Evolutionary conservation across 352 stramenopile genomes (phyloP), one percentile per base, ranked within the genome.

Genomic region (Phytophthora podocarpi): DNA sequence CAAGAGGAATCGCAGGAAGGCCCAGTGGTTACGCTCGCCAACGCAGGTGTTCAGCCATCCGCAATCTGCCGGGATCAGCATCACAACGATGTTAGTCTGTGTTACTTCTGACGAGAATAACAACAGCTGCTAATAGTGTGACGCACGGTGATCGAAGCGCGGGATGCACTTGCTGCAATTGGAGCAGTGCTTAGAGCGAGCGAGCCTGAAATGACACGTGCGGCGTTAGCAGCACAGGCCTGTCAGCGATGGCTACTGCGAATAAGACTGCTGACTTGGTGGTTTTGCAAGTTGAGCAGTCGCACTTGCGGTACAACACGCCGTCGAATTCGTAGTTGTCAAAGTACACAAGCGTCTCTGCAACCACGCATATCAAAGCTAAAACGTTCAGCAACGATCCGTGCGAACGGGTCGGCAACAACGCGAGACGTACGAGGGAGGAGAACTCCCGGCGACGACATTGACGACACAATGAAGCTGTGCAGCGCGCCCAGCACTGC

Each of bases 31-130:
- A 12, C 64, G 59, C 54, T 91, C 82, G 13, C 82, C 82, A 36
- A 91, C 70, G 62, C 82, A 91, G 11, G 67, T 49, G 55, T 91
- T 89, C 21, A 91, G 65, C 79, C 79, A 91, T 8, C 82, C 68
- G 16, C 76, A 87, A 49, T 85, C 68, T 81, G 46, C 3, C 26
- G 26, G 9, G 3, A 20, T 28, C 13, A 45, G 3, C 5, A 46
- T n/a, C n/a, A n/a, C 16, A 21, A 43, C 24, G 54, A 32, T 45
- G 21, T 42, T 47, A 58, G n/a, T n/a, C n/a, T n/a, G n/a, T n/a
- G n/a, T n/a, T n/a, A n/a, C n/a, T n/a, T n/a, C n/a, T n/a, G n/a
- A n/a, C n/a, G n/a, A n/a, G n/a, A n/a, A n/a, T n/a, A n/a, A n/a
- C n/a, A n/a, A n/a, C n/a, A n/a, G n/a, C n/a, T 11, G 37, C 9